Percentiles rank a stretch among this genome's conserved stretches.
Conservation (phyloP, 2,329 filamentous ascomycete genomes). For the Stachybotrys chartarum region DNA sequence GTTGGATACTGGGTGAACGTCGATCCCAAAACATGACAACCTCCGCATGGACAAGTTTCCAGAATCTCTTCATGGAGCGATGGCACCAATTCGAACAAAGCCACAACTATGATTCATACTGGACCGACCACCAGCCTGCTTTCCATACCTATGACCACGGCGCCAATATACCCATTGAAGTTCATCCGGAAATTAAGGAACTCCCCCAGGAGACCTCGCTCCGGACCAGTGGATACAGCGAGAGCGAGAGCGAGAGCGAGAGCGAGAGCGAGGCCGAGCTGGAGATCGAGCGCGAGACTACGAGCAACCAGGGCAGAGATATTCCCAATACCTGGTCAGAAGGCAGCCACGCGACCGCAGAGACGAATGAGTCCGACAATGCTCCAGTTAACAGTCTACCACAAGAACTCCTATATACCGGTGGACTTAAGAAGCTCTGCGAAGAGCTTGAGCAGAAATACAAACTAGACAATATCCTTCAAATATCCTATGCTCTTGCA, state of each 20-base stretch:
- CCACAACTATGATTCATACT: neutral
- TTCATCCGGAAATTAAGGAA: neutral
- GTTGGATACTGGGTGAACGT: neutral
- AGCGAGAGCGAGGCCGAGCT: no score
- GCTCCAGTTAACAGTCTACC: no score
- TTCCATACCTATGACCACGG: slow-evolving; percentile 1
- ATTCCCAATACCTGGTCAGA: no score
- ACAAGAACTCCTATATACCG: no score
- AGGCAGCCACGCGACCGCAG: no score
- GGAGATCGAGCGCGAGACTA: no score
- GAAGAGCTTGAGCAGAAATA: neutral
- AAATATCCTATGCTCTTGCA: slow-evolving; percentile 2
- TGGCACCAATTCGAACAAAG: neutral
- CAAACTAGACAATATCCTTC: neutral
- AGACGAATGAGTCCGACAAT: no score
- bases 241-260: neutral
- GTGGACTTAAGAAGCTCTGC: neutral
- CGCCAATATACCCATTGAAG: neutral
- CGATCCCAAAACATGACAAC: neutral
- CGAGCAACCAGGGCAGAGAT: no score
- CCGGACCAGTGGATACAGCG: neutral
- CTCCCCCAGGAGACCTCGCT: neutral
- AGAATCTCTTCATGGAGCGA: neutral
- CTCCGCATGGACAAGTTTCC: neutral
- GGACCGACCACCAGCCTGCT: neutral